Conservation (phyloP, 192 early-diverging fungal genomes). For the Podochytrium sp. region DNA sequence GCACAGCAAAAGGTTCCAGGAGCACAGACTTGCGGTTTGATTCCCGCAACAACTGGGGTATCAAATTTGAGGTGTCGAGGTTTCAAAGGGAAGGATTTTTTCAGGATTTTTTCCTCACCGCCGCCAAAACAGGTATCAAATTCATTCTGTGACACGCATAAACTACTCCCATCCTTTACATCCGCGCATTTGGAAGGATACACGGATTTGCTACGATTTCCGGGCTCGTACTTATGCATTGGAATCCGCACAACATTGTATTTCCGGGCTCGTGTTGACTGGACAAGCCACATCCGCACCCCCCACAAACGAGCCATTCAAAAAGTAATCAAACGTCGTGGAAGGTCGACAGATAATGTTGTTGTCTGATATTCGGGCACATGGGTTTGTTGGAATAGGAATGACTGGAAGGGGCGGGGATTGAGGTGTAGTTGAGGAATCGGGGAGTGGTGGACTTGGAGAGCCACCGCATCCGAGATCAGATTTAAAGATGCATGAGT, state of each 20-base stretch:
- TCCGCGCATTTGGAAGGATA: constrained; percentile 16
- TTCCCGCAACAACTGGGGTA: background rate
- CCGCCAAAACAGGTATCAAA: constrained; percentile 27
- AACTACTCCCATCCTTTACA: background rate
- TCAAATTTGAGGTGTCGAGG: no score
- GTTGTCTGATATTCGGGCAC: constrained; percentile 11
- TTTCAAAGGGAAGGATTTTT: no score
- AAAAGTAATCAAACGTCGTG: constrained; percentile 18
- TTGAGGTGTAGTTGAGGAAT: no score
- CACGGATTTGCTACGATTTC: constrained; percentile 3
- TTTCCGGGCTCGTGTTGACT: no score
- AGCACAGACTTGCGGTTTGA: constrained; percentile 10
- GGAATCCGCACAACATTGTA: constrained; percentile 9
- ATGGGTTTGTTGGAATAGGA: background rate
- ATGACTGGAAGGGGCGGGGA: background rate
- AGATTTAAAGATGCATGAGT: constrained; percentile 11
- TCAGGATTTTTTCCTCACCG: background rate
- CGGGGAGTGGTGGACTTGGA: no score
- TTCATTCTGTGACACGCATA: constrained; percentile 2
- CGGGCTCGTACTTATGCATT: background rate
- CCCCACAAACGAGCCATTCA: background rate
- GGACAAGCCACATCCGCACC: constrained; percentile 8
- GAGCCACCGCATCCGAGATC: constrained; percentile 20
- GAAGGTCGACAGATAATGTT: constrained; percentile 13
- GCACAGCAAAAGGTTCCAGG: constrained; percentile 36